Evolutionary conservation across 202 grass and related monocot genomes (phyloP).

Genomic region (Schoenoplectus triqueter): DNA sequence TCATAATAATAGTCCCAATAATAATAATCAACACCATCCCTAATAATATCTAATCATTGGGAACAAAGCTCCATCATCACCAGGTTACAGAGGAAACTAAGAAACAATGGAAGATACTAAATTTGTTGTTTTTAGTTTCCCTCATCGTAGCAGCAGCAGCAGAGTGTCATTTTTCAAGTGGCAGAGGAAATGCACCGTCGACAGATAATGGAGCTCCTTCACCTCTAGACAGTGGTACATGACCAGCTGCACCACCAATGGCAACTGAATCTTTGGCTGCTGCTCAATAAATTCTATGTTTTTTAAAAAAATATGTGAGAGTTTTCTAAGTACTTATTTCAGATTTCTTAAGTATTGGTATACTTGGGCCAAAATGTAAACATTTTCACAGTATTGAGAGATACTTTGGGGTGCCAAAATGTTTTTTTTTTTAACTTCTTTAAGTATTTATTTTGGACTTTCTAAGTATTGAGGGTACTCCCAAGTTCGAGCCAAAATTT

Average conservation of each 20-base stretch:
- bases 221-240: neutral
- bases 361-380: too few relatives aligned
- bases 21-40: neutral
- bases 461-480: too few relatives aligned
- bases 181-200: neutral
- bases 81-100: neutral
- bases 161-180: neutral
- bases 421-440: too few relatives aligned
- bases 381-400: too few relatives aligned
- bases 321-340: too few relatives aligned
- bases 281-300: neutral
- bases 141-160: constrained; percentile 16
- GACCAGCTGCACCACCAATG: neutral
- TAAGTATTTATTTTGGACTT: too few relatives aligned
- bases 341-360: too few relatives aligned
- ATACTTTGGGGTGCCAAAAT: too few relatives aligned
- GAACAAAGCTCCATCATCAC: neutral
- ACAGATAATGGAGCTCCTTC: neutral
- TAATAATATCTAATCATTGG: neutral
- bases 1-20: too few relatives aligned
- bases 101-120: constrained; percentile 29
- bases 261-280: neutral
- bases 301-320: too few relatives aligned
- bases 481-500: too few relatives aligned
- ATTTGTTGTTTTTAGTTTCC: constrained; percentile 28